phyloP scores from a whole-genome alignment of 192 early-diverging fungal species.

The Thamnidium elegans region DNA sequence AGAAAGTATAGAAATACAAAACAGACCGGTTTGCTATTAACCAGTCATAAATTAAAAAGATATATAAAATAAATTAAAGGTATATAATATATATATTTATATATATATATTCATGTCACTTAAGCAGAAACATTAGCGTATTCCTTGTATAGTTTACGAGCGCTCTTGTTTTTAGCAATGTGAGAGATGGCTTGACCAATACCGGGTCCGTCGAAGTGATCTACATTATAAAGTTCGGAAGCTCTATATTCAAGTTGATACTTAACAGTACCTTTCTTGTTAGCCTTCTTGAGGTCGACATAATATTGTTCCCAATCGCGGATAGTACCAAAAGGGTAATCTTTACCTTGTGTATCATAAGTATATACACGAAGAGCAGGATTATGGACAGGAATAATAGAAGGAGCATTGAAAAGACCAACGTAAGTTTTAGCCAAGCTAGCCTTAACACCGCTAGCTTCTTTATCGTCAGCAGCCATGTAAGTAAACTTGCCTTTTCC shows the following conservation, averaged over 20 bases:
- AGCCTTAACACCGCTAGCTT: background rate
- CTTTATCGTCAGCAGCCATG: background rate
- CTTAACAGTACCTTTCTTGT: background rate
- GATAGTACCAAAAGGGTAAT: conserved; percentile 15
- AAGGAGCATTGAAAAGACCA: conserved; percentile 38
- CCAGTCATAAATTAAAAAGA: no score
- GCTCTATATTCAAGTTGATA: conserved; percentile 31
- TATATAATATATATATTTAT: no score
- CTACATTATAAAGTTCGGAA: conserved; percentile 7
- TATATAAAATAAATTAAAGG: no score
- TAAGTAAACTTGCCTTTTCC: background rate
- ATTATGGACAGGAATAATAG: conserved; percentile 40
- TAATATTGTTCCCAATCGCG: conserved; percentile 29
- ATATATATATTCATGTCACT: no score
- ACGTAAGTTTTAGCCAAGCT: background rate
- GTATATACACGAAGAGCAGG: conserved; percentile 39
- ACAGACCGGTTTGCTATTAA: no score
- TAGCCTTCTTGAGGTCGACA: conserved; percentile 11
- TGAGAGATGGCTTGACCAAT: background rate
- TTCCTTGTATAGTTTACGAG: background rate
- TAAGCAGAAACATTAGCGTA: background rate
- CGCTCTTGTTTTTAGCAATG: background rate
- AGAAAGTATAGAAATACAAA: background rate
- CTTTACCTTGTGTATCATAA: conserved; percentile 24
- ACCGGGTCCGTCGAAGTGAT: conserved; percentile 10